phyloP scores from a whole-genome alignment of 2,329 filamentous ascomycete genomes.

The Herpomyces periplanetae region DNA sequence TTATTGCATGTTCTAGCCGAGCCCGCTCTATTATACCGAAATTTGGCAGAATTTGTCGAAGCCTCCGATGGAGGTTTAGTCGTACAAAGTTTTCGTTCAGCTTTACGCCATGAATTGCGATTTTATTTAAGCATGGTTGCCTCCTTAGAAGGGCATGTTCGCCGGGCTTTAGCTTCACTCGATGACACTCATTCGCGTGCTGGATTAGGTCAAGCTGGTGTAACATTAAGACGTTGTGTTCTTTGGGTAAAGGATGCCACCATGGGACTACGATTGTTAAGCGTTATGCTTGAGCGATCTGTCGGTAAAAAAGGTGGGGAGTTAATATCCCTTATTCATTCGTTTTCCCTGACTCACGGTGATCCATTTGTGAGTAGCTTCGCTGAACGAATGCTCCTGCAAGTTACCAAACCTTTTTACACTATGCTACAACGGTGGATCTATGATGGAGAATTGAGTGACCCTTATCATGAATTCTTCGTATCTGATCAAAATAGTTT shows the following conservation, averaged over 20 bases:
- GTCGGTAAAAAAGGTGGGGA: constrained; percentile 38
- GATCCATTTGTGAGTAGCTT: constrained; percentile 80
- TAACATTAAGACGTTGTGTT: constrained; percentile 74
- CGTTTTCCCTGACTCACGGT: constrained; percentile 65
- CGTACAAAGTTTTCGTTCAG: constrained; percentile 58
- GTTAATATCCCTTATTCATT: constrained; percentile 67
- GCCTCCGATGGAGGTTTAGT: constrained; percentile 46
- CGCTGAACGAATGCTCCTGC: constrained; percentile 47
- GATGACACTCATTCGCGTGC: constrained; percentile 19
- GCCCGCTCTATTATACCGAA: constrained; percentile 59
- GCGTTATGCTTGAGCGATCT: constrained; percentile 35
- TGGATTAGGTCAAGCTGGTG: constrained; percentile 44
- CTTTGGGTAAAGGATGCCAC: constrained; percentile 93
- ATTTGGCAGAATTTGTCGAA: constrained; percentile 41
- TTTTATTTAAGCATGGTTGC: constrained; percentile 70
- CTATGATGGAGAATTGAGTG: constrained; percentile 86
- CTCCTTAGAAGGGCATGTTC: constrained; percentile 64
- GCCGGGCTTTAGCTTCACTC: constrained; percentile 34
- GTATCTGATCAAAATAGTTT: constrained; percentile 36
- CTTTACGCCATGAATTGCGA: constrained; percentile 42
- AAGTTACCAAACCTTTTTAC: constrained; percentile 79
- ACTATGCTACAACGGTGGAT: constrained; percentile 89
- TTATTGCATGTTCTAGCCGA: constrained; percentile 64
- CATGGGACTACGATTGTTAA: constrained; percentile 73
- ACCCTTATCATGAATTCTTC: constrained; percentile 83